phyloP scores from a whole-genome alignment of 2,329 filamentous ascomycete genomes.

The Epichloe sp. region DNA sequence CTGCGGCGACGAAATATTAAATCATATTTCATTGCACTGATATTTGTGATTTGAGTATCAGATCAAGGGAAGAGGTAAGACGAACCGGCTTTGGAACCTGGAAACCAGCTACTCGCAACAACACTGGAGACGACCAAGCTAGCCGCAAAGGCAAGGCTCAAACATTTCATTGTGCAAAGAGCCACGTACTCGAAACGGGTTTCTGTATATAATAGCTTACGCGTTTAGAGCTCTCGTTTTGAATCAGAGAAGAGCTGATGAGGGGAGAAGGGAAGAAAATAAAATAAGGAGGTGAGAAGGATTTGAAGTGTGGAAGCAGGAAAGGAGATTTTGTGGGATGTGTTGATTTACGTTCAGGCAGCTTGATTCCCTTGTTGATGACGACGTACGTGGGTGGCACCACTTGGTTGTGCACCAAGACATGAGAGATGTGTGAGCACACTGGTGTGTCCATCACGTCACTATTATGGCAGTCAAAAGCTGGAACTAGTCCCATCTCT shows the following conservation, averaged over 20 bases:
- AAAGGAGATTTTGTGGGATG: background rate
- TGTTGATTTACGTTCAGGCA: background rate
- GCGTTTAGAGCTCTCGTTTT: background rate
- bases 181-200: background rate
- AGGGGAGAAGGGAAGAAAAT: background rate
- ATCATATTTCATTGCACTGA: background rate
- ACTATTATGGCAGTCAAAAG: background rate
- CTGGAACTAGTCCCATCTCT: background rate
- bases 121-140: conserved; percentile 58
- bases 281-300: background rate
- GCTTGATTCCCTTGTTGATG: background rate
- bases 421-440: background rate
- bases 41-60: background rate
- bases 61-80: background rate
- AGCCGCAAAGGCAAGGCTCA: conserved; percentile 55
- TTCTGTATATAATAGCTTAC: background rate
- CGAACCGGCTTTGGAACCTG: conserved; percentile 61
- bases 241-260: background rate
- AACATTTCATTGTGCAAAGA: conserved; percentile 58
- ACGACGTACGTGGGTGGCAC: background rate
- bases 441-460: conserved; percentile 9
- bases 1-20: conserved; percentile 29
- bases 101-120: conserved; percentile 71
- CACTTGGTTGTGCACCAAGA: background rate
- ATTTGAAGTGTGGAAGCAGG: background rate